Evolutionary conservation across 2,329 filamentous ascomycete species (phyloP), one percentile per base, ranked within the genome.

Genomic region (Aspergillus clavatus): DNA sequence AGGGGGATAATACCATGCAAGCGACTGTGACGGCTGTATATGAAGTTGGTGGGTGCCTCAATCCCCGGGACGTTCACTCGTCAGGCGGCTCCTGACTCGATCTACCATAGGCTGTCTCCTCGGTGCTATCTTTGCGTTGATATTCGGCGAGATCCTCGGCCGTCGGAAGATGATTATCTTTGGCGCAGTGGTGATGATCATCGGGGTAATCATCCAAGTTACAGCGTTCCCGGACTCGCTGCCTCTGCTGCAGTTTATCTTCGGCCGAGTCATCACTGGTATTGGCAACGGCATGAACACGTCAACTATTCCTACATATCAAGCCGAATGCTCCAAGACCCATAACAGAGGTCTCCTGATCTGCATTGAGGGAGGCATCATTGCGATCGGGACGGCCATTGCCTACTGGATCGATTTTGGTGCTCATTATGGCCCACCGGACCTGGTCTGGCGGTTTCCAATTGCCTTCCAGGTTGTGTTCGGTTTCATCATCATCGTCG

Each of bases 301-400:
- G 3, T 72, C 71, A 0, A 78, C 75, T 0, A 77, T 78, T 26
- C 76, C 75, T 2, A 76, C 73, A 4, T 79, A 77, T 53, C 75
- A 77, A 62, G 73, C 74, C 5, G 75, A 78, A 53, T 77, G 74
- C 56, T 74, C 74, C 3, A 71, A 67, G 45, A 74, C 78, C 0
- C 75, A 73, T 54, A 81, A 81, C 61, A 74, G 80, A 51, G 80
- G 80, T 52, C 72, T 81, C 24, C 63, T 82, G 43, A 82, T 82
- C 54, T 81, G 79, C 60, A 79, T 82, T 38, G 78, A 74, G 57
- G 76, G 72, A 54, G 76, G 75, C 57, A 64, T 70, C 26, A 74
- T 77, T 36, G 74, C 74, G 6, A 72, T 77, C 41, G 75, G 75
- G 27, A 76, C 72, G 4, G 57, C 72, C 12, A 75, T 78, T 43